Conservation (phyloP, 192 early-diverging fungal genomes). For the Coemansia sp. region DNA sequence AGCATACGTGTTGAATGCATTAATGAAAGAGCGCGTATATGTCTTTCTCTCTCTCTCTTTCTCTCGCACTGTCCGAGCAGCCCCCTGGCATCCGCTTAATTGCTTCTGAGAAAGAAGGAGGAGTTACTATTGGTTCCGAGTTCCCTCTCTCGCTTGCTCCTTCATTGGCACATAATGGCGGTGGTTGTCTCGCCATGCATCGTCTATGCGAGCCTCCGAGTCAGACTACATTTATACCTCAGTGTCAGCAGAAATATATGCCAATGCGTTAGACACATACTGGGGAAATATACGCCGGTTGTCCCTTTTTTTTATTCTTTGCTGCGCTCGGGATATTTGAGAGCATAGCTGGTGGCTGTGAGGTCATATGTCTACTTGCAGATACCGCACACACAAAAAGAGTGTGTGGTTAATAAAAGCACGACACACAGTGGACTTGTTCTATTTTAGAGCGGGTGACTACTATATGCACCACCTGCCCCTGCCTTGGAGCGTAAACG, state of each 20-base stretch:
- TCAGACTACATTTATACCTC: not conserved
- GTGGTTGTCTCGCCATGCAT: not conserved
- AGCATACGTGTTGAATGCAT: not conserved
- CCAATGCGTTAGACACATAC: too few species aligned
- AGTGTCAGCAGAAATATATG: not conserved
- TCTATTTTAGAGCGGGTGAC: slow-evolving; percentile 2
- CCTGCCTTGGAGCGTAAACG: not conserved
- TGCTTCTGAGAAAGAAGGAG: not conserved
- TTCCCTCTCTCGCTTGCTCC: not conserved
- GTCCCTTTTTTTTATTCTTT: too few species aligned
- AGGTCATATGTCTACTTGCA: slow-evolving; percentile 7
- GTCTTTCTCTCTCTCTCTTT: not conserved
- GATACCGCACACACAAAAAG: not conserved
- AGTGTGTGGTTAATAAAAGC: slow-evolving; percentile 3
- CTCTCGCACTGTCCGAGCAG: not conserved
- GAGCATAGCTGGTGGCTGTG: too few species aligned
- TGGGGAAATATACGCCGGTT: too few species aligned
- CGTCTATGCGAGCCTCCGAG: slow-evolving; percentile 6
- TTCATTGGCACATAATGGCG: not conserved
- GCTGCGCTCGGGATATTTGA: too few species aligned
- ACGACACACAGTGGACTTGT: slow-evolving; percentile 3
- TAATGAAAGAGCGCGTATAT: not conserved
- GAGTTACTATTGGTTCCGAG: not conserved
- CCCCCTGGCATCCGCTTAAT: too few species aligned
- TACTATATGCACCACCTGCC: not conserved